These are phyloP conservation scores for Cyberlindnera maritima DNA, from an alignment of 805 yeast species.

Conservation along the genomic window DNA sequence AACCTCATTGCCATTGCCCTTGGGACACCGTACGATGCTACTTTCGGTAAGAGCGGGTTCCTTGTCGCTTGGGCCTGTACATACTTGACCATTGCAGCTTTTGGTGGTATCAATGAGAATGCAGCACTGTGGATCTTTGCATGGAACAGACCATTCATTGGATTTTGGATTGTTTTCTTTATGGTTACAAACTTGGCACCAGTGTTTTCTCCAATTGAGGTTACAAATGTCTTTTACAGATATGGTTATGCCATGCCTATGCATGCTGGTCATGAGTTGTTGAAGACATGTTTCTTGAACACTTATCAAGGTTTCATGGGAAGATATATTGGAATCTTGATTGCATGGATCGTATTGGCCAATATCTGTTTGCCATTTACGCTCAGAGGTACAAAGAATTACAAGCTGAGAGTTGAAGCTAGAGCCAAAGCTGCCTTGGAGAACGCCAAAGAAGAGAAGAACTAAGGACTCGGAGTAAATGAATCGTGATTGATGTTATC, in stretches of 20 bases:
- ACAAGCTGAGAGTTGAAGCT: constrained; percentile 14
- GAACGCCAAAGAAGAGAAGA: constrained; percentile 7
- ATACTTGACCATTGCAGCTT: constrained; percentile 60
- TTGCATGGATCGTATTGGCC: constrained; percentile 52
- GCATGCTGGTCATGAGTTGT: constrained; percentile 53
- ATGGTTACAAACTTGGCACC: constrained; percentile 60
- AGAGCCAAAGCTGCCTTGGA: constrained; percentile 13
- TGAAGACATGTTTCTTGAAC: constrained; percentile 51
- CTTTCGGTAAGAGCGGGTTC: constrained; percentile 64
- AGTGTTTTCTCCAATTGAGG: constrained; percentile 53
- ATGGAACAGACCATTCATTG: constrained; percentile 56
- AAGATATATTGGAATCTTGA: constrained; percentile 49
- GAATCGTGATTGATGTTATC: too few species aligned
- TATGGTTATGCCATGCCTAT: constrained; percentile 64
- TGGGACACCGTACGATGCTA: constrained; percentile 47
- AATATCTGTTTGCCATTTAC: constrained; percentile 37
- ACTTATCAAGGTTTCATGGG: constrained; percentile 53
- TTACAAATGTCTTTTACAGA: constrained; percentile 29
- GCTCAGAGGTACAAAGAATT: constrained; percentile 12
- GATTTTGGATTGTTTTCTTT: constrained; percentile 68
- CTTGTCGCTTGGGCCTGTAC: constrained; percentile 63
- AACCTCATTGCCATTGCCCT: constrained; percentile 59
- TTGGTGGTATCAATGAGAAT: constrained; percentile 67
- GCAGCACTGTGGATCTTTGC: constrained; percentile 47
- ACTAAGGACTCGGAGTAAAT: too few species aligned